Percentiles rank a stretch among this genome's conserved stretches.
These are phyloP conservation scores for Pezicula carpinea DNA, from an alignment of 2,329 filamentous ascomycete species.

Conservation along the genomic window DNA sequence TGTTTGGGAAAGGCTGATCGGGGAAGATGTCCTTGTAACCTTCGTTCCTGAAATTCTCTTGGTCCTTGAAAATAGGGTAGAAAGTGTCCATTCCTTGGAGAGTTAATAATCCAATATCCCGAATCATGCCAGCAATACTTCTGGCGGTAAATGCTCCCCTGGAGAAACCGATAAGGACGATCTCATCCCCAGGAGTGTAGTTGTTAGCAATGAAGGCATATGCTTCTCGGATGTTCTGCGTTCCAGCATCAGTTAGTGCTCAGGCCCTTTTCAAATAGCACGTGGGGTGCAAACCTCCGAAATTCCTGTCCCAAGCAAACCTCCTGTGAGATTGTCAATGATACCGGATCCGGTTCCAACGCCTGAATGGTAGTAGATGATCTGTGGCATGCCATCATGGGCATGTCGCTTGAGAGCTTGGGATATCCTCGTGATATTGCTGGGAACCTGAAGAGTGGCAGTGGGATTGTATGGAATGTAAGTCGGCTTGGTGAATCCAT, in stretches of 20 bases:
- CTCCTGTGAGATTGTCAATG: slow-evolving; percentile 47
- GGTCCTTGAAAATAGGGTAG: slow-evolving; percentile 35
- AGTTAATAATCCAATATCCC: slow-evolving; percentile 34
- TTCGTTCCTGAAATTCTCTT: slow-evolving; percentile 27
- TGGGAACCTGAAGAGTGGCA: slow-evolving; percentile 53
- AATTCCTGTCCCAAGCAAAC: slow-evolving; percentile 51
- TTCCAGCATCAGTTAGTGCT: slow-evolving; percentile 31
- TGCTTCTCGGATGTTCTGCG: slow-evolving; percentile 40
- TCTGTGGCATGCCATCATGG: slow-evolving; percentile 45
- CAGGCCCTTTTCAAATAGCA: not conserved
- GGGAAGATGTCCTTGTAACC: slow-evolving; percentile 30
- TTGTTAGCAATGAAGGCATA: slow-evolving; percentile 40
- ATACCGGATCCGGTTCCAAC: slow-evolving; percentile 49
- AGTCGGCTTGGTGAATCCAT: slow-evolving; percentile 24
- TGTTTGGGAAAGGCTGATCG: slow-evolving; percentile 23
- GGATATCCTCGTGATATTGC: slow-evolving; percentile 56
- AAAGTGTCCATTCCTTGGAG: slow-evolving; percentile 38
- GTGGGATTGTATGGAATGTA: slow-evolving; percentile 52
- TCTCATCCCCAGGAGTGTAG: slow-evolving; percentile 31
- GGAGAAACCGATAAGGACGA: slow-evolving; percentile 32
- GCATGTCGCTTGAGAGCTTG: slow-evolving; percentile 49
- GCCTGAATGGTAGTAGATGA: slow-evolving; percentile 58
- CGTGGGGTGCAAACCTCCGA: slow-evolving; percentile 19
- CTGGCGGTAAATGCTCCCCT: slow-evolving; percentile 33
- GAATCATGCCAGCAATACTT: slow-evolving; percentile 28